phyloP scores from a whole-genome alignment of 2,329 filamentous ascomycete genomes.

The Botrytis hyacinthi region DNA sequence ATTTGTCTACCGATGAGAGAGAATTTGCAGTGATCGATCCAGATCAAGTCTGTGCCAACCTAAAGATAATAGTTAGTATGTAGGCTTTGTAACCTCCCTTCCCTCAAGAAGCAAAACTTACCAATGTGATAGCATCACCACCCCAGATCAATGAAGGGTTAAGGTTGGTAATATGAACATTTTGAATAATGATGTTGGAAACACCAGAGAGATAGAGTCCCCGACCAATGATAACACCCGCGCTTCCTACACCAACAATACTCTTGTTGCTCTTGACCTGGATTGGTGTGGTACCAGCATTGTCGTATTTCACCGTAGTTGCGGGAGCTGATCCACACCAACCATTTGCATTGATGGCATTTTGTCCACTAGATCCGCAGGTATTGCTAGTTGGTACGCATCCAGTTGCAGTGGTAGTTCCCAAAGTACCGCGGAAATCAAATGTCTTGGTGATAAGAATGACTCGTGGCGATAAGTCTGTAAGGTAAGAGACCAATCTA shows the following conservation, averaged over 20 bases:
- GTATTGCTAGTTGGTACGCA: conserved; percentile 23
- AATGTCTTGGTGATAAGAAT: conserved; percentile 55
- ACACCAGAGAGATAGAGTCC: conserved; percentile 31
- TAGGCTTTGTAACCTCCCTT: not conserved
- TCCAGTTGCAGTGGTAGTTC: conserved; percentile 19
- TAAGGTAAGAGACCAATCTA: conserved; percentile 52
- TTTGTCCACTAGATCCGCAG: conserved; percentile 22
- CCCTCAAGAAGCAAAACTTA: not conserved
- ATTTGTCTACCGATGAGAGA: conserved; percentile 41
- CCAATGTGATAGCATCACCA: conserved; percentile 39
- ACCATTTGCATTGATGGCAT: conserved; percentile 23
- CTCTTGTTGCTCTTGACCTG: conserved; percentile 34
- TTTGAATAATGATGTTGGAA: conserved; percentile 34
- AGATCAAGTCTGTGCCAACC: conserved; percentile 37
- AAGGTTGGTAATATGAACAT: conserved; percentile 35
- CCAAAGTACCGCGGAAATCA: conserved; percentile 25
- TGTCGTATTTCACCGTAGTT: conserved; percentile 22
- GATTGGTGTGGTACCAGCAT: conserved; percentile 29
- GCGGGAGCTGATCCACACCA: conserved; percentile 20
- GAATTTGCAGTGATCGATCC: conserved; percentile 41
- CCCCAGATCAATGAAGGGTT: conserved; percentile 43
- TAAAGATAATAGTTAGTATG: not conserved
- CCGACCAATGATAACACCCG: conserved; percentile 31
- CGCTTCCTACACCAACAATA: conserved; percentile 31
- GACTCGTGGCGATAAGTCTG: conserved; percentile 51